Base-by-base conservation (phyloP, 2,329 filamentous ascomycete species). In the Bipolaris sorokiniana region DNA sequence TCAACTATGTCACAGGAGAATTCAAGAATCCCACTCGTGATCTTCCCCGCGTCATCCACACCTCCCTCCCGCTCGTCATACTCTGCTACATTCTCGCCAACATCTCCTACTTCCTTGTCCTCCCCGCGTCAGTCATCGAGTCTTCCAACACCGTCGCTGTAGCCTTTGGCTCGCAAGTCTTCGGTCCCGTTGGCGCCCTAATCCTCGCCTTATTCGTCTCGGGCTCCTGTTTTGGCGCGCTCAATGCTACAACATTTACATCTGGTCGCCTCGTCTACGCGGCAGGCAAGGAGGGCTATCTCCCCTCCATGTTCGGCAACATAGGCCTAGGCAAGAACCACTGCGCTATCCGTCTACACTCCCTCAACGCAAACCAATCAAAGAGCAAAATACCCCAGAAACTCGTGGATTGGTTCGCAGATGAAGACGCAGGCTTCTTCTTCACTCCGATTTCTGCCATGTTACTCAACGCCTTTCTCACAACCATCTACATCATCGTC, bases 1-100 rank as follows among this genome's bases (percentile, higher is more conserved):
- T 94, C 61, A 99, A 97, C 78, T 99, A 97, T 71, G 95, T 99
- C 6, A 92, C 96, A 0, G 95, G 93, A 68, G 95, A 99, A 78
- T 98, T 99, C 80, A 90, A 92, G 69, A 93, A 97, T 71, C 92
- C 95, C 0, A 85, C 86, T 46, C 88, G 92, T 62, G 95, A 99
- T 75, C 87, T 99, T 9, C 95, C 95, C 0, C 88, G 92, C 20
- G 93, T 97, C 23, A 97, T 99, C 55, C 95, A 99, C 78, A 97
- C 94, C 0, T 93, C 94, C 13, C 95, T 99, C 85, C 93, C 95
- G 1, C 81, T 97, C 42, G 94, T 99, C 56, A 98, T 99, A 61
- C 74, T 92, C 26, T 90, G 86, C 68, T 99, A 98, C 77, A 82
- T 98, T 31, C 83, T 98, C 48, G 94, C 94, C 64, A 99, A 98